Conservation (phyloP, 352 stramenopile genomes). For the Pythium scleroteichum region DNA sequence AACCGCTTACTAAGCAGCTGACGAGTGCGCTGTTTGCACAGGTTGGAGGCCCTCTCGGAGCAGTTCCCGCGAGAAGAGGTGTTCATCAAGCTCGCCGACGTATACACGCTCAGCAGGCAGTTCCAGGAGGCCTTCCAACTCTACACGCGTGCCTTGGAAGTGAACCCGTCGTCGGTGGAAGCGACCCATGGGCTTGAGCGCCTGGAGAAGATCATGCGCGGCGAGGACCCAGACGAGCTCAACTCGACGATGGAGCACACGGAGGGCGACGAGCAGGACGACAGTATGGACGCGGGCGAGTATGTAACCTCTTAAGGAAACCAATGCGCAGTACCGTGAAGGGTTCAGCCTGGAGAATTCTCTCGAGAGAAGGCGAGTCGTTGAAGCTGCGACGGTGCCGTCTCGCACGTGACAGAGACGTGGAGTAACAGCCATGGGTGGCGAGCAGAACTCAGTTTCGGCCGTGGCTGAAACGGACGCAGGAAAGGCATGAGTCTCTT, state of each 20-base stretch:
- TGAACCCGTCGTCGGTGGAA: constrained; percentile 56
- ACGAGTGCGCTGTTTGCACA: constrained; percentile 2
- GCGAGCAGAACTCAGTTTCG: too few species aligned
- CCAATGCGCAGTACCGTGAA: neutral
- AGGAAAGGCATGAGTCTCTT: too few species aligned
- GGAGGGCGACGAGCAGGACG: constrained; percentile 52
- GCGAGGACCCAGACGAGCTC: constrained; percentile 70
- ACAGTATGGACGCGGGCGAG: constrained; percentile 55
- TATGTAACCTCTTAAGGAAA: constrained; percentile 30
- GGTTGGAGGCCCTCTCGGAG: constrained; percentile 49
- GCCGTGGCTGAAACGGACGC: too few species aligned
- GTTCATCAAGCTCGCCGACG: constrained; percentile 72
- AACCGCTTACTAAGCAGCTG: neutral
- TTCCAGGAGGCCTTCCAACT: constrained; percentile 64
- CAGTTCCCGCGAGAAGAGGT: constrained; percentile 60
- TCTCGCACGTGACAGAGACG: neutral
- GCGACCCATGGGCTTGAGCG: constrained; percentile 61
- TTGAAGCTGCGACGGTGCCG: constrained; percentile 12
- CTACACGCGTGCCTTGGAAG: constrained; percentile 64
- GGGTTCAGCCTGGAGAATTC: too few species aligned
- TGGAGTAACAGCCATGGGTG: neutral
- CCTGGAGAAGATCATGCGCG: constrained; percentile 80
- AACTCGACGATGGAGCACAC: constrained; percentile 66
- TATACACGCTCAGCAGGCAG: constrained; percentile 73
- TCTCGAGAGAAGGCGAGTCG: neutral